Evolutionary conservation across 257 asterid species (phyloP).

Genomic region (Ophiorrhiza pumila): DNA sequence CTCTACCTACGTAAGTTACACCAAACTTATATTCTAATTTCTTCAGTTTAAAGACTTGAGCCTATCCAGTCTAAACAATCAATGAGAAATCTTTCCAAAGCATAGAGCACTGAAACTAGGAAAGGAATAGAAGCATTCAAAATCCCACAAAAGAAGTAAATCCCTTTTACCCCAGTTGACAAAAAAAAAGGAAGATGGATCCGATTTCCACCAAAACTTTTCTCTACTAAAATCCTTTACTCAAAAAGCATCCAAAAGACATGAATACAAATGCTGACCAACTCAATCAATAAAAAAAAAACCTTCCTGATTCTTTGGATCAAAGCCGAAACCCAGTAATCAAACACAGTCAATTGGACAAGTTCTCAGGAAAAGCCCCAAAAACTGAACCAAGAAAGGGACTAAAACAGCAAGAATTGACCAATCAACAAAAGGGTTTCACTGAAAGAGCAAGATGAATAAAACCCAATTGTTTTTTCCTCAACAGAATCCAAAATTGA

Average conservation of each 20-base stretch:
- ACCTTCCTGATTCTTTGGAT: neutral
- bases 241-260: neutral
- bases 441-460: neutral
- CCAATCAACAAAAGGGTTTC: conserved; percentile 5
- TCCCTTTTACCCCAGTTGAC: neutral
- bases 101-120: conserved; percentile 1
- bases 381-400: conserved; percentile 4
- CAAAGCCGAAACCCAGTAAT: conserved; percentile 6
- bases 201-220: conserved; percentile 4
- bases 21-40: neutral
- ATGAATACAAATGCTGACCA: neutral
- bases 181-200: neutral
- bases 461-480: conserved; percentile 8
- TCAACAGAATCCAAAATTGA: neutral
- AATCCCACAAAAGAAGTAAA: neutral
- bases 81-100: neutral
- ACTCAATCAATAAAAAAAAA: conserved; percentile 7
- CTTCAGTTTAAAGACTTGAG: neutral
- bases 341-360: neutral
- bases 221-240: neutral
- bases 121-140: conserved; percentile 3
- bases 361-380: neutral
- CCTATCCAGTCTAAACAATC: neutral
- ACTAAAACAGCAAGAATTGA: neutral
- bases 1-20: neutral